Percentiles rank a stretch among this genome's conserved stretches.
These are phyloP conservation scores for Lactifluus volemus DNA, from an alignment of 768 basidiomycete species.

Conservation along the genomic window DNA sequence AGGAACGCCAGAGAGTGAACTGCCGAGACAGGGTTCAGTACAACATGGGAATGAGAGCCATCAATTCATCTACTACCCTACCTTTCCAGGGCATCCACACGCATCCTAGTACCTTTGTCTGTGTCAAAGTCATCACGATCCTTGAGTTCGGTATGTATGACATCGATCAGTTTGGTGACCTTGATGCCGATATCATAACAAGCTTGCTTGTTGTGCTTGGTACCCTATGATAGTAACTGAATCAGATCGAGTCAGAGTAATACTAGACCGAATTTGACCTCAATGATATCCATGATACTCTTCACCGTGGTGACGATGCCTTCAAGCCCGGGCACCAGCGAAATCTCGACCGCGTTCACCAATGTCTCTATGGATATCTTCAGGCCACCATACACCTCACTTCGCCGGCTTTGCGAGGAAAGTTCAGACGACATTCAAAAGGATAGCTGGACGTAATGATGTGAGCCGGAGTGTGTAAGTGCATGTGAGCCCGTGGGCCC, in stretches of 20 bases:
- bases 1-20: constrained; percentile 5
- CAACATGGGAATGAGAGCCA: not conserved
- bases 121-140: not conserved
- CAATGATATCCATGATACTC: constrained; percentile 7
- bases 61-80: not conserved
- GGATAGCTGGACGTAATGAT: not conserved
- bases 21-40: not conserved
- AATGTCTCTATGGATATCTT: constrained; percentile 1
- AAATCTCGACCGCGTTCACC: not conserved
- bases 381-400: constrained; percentile 7
- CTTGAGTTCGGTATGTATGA: constrained; percentile 7
- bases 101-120: not conserved
- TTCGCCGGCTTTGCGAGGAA: not conserved
- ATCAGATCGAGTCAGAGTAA: not conserved
- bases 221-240: not conserved
- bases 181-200: constrained; percentile 12
- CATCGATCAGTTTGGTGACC: constrained; percentile 6
- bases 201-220: constrained; percentile 17
- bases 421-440: not conserved
- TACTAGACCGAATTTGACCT: not conserved
- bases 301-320: constrained; percentile 3
- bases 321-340: constrained; percentile 3
- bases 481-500: too few relatives aligned
- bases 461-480: not conserved
- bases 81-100: constrained; percentile 6